Base-by-base conservation (phyloP, 805 yeast species). In the Wickerhamomyces silvicola region DNA sequence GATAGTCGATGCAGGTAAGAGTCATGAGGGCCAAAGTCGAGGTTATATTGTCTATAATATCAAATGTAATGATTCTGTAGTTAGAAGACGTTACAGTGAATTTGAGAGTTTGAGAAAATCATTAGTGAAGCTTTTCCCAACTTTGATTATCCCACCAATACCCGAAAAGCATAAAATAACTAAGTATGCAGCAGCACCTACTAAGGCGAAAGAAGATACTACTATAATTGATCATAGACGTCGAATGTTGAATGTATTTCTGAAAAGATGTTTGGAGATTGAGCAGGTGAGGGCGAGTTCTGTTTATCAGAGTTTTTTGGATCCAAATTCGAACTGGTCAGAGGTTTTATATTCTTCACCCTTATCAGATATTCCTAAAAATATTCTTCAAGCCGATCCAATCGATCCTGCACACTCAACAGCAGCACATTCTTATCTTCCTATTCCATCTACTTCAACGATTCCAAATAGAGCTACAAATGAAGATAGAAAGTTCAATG, bases 271-370 rank as follows among this genome's bases (percentile, higher is more conserved):
- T 56, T 52, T 76, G 28, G 55, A 62, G 6, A 75, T 78, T 32
- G 64, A 66, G 2, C 70, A 67, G 39, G 66, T 92, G 11, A 62
- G 78, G 27, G 69, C 68, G 20, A 71, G 81, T 42, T 69, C 70
- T 17, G 77, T 82, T 23, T 83, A 86, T 43, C 73, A 77, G 29
- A 75, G 78, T 48, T 92, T 92, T 48, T 56, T 92, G 38, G 92
- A 87, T 51, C 95, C 97, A 5, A 88, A 87, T 44, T 76, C 86
- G n/a, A 75, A 77, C 46, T 92, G 96, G 90, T 67, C 72, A 16
- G 97, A 90, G 52, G 95, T 77, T 4, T 50, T 81, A 34, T 61
- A 60, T 30, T 57, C 74, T 4, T 75, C 80, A 7, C 79, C 77
- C 2, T 61, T 78, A 14, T 56, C 68, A 2, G 55, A 62, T 7